These are phyloP conservation scores for Pascua sp. DNA, from an alignment of 1,284 basidiomycete genomes.

Conservation along the genomic window DNA sequence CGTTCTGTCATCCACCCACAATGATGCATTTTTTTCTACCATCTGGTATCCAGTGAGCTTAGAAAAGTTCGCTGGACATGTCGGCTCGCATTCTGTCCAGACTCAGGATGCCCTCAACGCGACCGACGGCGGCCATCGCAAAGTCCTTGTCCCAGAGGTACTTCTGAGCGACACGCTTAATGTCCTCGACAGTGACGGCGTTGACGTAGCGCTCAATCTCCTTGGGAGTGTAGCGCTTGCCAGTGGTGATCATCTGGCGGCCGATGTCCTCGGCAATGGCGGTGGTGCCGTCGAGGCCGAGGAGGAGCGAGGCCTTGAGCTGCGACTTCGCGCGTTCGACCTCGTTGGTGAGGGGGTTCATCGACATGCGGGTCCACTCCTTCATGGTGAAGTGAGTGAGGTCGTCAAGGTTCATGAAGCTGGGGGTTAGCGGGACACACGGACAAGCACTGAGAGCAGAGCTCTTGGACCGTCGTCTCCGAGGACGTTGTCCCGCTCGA, in stretches of 20 bases:
- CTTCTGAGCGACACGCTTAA: constrained; percentile 84
- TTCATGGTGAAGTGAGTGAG: constrained; percentile 88
- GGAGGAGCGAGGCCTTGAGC: constrained; percentile 88
- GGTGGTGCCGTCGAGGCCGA: constrained; percentile 90
- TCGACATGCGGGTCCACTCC: constrained; percentile 97
- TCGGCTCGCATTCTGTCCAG: constrained; percentile 12
- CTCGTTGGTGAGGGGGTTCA: constrained; percentile 76
- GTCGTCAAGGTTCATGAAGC: constrained; percentile 83
- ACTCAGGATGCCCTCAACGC: constrained; percentile 79
- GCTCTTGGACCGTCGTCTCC: too few species aligned
- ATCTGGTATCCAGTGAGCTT: too few species aligned
- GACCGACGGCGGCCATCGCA: constrained; percentile 75
- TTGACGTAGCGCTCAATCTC: constrained; percentile 94
- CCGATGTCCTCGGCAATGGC: constrained; percentile 98
- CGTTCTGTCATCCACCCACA: too few species aligned
- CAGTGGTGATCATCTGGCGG: constrained; percentile 90
- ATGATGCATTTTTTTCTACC: too few species aligned
- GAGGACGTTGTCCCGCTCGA: too few species aligned
- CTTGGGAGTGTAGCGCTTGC: constrained; percentile 81
- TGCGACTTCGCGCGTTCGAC: constrained; percentile 97
- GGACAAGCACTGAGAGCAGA: too few species aligned
- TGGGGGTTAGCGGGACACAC: too few species aligned
- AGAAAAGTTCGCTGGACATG: too few species aligned
- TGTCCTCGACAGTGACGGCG: constrained; percentile 80
- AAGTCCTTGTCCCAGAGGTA: constrained; percentile 86